Evolutionary conservation across 495 filamentous ascomycete genomes (phyloP), one percentile per base, ranked within the genome.

Genomic region (Aspergillus cristatus): DNA sequence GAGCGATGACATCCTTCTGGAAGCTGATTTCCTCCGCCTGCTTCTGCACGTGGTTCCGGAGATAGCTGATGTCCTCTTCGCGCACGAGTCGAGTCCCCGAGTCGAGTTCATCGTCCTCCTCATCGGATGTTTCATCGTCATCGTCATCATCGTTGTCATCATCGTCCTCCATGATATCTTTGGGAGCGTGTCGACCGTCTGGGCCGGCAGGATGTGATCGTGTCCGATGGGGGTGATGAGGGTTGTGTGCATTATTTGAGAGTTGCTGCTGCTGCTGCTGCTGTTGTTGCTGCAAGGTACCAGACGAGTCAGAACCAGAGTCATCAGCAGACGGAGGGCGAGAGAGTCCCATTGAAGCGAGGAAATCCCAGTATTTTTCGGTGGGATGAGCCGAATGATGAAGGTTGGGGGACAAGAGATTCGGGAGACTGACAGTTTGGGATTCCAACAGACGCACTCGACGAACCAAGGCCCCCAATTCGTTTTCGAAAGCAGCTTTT

Each of bases 21-120:
- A 67, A 76, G 42, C 81, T 75, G 44, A 89, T 82, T 43, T 84
- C 71, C 48, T 86, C 81, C 29, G 82, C 81, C 60, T 86, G 83
- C 46, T 84, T 80, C 43, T 85, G 75, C 29, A 87, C 80, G 57
- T 85, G 79, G 40, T 85, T 82, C 28, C 75, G 76, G 31, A 86
- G 69, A 18, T 75, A 75, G 46, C 75, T 76, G 28, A 86, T 76
- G 34, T 83, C 79, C 47, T 81, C 78, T 43, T 84, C 78, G 33
- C 74, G 79, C 35, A 82, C 68, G 18, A 64, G 51, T 20, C 63
- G 63, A 26, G 63, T 63, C 14, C 57, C 46, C 10, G 56, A 46
- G 6, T 51, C 57, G 11, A 33, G 28, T 32, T 71, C 66, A 14
- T 67, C 65, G 35, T 65, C 62, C 7, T 48, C 57, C 32, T 68